Base-by-base conservation (phyloP, 1,284 basidiomycete genomes). In the Irpex sp. region DNA sequence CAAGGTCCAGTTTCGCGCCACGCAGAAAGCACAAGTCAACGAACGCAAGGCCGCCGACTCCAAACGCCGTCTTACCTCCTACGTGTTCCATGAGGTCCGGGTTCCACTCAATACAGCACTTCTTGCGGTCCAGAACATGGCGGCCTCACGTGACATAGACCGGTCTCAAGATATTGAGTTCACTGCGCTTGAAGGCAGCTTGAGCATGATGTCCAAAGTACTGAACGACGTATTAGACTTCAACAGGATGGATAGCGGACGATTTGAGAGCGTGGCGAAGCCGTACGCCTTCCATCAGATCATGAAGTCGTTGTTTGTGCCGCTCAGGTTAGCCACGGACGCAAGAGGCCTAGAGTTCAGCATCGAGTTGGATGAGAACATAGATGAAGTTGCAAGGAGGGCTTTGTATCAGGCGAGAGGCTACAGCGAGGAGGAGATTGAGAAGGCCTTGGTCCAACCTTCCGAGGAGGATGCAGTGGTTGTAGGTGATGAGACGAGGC, bases 201-300 rank as follows among this genome's bases (percentile, higher is more conserved):
- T 96, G 61, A 89, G 85, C 64, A 94, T 95, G 90, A 96, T 94
- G 90, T 89, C 88, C n/a, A 92, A 92, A 80, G 93, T 97, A 0
- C 77, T 95, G 37, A 95, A 96, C 70, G 94, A 95, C 72, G 92
- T 95, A 37, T 79, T 95, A 46, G 90, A 93, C 70, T 92, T 92
- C 68, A 79, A 79, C 74, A 86, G 89, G 53, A 90, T 92, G 89
- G 91, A 94, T 69, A 88, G 88, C 65, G 90, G 90, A 2, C 83
- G 84, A 36, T 93, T 94, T 69, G 90, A 93, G 71, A 87, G 85
- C 31, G 82, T 87, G 26, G 82, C 54, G 49, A 55, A 86, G 81
- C 93, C 93, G 2, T 95, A 94, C 76, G 80, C 88, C 26, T 92
- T 95, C 71, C 93, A 95, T 74, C 86, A 90, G 69, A 87, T 90